Percentiles rank a stretch among this genome's conserved stretches.
These are phyloP conservation scores for Musa schizocarpa DNA, from an alignment of 176 grass and related monocot species.

Conservation along the genomic window DNA sequence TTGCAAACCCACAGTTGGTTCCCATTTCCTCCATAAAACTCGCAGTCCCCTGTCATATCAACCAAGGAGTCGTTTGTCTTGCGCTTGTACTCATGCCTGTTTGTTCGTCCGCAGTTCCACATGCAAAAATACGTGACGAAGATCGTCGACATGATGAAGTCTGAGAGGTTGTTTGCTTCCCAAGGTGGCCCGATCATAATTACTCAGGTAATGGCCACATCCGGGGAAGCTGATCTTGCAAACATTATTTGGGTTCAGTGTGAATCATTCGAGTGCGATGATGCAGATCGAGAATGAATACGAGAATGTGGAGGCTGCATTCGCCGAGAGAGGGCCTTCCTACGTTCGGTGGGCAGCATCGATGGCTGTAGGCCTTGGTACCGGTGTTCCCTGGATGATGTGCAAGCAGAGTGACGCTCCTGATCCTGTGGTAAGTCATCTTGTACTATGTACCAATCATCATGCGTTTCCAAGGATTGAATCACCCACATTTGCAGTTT, in stretches of 20 bases:
- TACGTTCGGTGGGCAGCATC: conserved; percentile 73
- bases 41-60: no score
- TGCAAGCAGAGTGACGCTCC: conserved; percentile 96
- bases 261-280: background rate
- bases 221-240: background rate
- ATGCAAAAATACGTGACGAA: conserved; percentile 68
- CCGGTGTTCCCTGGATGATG: conserved; percentile 91
- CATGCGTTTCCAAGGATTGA: background rate
- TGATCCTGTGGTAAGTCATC: conserved; percentile 56
- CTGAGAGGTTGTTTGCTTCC: conserved; percentile 47
- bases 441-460: background rate
- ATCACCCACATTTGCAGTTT: conserved; percentile 1
- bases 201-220: conserved; percentile 39
- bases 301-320: conserved; percentile 63
- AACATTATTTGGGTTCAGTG: background rate
- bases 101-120: conserved; percentile 33
- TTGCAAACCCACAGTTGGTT: background rate
- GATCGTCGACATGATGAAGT: conserved; percentile 61
- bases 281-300: conserved; percentile 90
- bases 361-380: conserved; percentile 57
- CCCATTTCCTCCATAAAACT: background rate
- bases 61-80: background rate
- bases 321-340: conserved; percentile 40
- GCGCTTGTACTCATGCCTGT: background rate
- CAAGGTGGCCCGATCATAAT: conserved; percentile 87